Evolutionary conservation across 164 flowering plant species (phyloP).

Genomic region (Cinnamomum chago): DNA sequence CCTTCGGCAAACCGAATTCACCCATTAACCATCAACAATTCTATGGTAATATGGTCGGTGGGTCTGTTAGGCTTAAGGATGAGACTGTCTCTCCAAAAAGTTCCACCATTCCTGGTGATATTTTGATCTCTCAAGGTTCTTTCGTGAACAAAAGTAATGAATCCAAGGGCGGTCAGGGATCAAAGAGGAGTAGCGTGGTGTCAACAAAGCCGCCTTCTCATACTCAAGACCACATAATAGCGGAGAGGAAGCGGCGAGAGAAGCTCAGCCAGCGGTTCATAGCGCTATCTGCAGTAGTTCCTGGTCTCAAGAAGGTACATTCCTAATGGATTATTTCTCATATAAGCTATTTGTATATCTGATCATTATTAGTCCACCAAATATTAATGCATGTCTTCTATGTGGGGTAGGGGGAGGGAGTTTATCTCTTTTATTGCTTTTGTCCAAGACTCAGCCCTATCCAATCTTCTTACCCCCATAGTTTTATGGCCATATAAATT

Average conservation of each 20-base stretch:
- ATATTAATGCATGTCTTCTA: too few relatives aligned
- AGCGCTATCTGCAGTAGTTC: constrained; percentile 46
- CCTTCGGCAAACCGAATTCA: constrained; percentile 23
- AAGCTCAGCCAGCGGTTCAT: constrained; percentile 51
- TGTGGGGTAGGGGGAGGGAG: too few relatives aligned
- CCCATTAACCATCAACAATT: background rate
- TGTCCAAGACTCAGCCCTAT: too few relatives aligned
- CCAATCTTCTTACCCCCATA: too few relatives aligned
- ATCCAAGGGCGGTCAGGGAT: constrained; percentile 32
- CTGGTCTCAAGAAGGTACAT: constrained; percentile 51
- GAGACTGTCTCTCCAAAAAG: constrained; percentile 5
- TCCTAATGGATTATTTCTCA: background rate
- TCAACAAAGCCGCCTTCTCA: constrained; percentile 20
- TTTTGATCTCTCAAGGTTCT: constrained; percentile 29
- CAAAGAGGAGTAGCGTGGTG: constrained; percentile 26
- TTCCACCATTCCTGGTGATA: constrained; percentile 20
- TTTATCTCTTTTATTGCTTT: too few relatives aligned
- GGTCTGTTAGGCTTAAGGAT: constrained; percentile 5
- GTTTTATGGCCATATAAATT: too few relatives aligned
- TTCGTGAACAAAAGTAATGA: constrained; percentile 27
- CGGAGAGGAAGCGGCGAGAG: constrained; percentile 56
- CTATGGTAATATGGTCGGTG: constrained; percentile 2
- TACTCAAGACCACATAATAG: constrained; percentile 45
- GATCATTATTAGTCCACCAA: too few relatives aligned
- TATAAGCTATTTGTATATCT: too few relatives aligned